Evolutionary conservation across 352 stramenopile species (phyloP).

Genomic region (Phytophthora vignae): DNA sequence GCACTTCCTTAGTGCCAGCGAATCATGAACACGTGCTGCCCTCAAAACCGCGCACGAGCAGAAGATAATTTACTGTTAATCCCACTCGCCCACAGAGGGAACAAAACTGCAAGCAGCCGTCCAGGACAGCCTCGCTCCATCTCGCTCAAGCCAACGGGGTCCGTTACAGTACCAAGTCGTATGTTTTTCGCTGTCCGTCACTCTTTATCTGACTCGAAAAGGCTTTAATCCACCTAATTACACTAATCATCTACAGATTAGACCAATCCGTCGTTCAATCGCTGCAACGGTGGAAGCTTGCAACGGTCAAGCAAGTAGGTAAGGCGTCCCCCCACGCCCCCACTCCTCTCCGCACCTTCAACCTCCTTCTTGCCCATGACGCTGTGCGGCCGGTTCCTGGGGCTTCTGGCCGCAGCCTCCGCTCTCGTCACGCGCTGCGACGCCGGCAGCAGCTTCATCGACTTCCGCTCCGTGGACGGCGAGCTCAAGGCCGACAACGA

Average conservation of each 20-base stretch:
- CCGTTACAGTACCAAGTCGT: neutral
- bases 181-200: slow-evolving; percentile 2
- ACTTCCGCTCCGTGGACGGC: slow-evolving; percentile 70
- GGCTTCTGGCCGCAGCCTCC: neutral
- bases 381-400: slow-evolving; percentile 7
- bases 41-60: too few relatives aligned
- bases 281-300: neutral
- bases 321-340: neutral
- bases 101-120: neutral
- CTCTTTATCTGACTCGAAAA: neutral
- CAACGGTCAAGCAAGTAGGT: neutral
- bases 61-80: neutral
- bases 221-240: neutral
- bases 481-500: slow-evolving; percentile 61
- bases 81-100: neutral
- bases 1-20: too few relatives aligned
- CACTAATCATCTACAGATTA: neutral
- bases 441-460: slow-evolving; percentile 52
- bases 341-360: neutral
- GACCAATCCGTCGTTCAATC: neutral
- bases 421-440: slow-evolving; percentile 5
- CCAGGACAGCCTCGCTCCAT: too few relatives aligned
- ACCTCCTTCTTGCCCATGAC: slow-evolving; percentile 5
- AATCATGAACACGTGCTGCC: too few relatives aligned
- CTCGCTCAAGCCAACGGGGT: too few relatives aligned